Evolutionary conservation across 768 basidiomycete species (phyloP).

Genomic region (Psilocybe cyanescens): DNA sequence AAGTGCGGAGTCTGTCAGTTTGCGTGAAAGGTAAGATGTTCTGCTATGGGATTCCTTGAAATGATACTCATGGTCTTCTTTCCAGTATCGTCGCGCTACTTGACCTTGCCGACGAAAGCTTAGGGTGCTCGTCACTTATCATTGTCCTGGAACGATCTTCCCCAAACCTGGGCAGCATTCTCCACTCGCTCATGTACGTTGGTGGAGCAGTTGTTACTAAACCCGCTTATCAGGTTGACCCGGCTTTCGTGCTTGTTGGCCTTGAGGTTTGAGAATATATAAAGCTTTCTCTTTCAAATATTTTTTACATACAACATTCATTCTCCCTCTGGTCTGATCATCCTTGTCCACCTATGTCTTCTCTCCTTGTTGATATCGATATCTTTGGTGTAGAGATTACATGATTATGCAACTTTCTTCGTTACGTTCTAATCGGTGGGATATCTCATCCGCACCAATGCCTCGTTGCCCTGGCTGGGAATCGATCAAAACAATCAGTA

Average conservation of each 20-base stretch:
- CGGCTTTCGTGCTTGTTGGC: slow-evolving; percentile 83
- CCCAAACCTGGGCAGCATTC: slow-evolving; percentile 68
- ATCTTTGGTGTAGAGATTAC: slow-evolving; percentile 39
- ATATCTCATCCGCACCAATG: slow-evolving; percentile 61
- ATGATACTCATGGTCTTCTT: slow-evolving; percentile 8
- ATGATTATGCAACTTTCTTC: slow-evolving; percentile 71
- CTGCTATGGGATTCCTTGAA: not conserved
- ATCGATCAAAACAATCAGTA: slow-evolving; percentile 77
- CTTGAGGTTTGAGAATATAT: slow-evolving; percentile 47
- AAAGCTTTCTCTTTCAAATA: not conserved
- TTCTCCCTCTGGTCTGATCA: not conserved
- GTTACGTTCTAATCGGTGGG: slow-evolving; percentile 52
- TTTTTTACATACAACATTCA: not conserved
- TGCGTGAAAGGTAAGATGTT: slow-evolving; percentile 75
- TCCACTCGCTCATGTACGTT: slow-evolving; percentile 93
- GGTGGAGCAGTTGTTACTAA: slow-evolving; percentile 85
- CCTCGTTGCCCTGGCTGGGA: slow-evolving; percentile 36
- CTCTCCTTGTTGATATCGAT: not conserved
- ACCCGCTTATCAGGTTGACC: slow-evolving; percentile 75
- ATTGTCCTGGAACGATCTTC: slow-evolving; percentile 80
- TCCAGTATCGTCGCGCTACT: slow-evolving; percentile 82
- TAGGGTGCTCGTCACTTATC: slow-evolving; percentile 77
- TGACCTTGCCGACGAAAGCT: slow-evolving; percentile 85
- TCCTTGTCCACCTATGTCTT: slow-evolving; percentile 7
- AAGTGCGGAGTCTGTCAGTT: slow-evolving; percentile 75